Base-by-base conservation (phyloP, 2,329 filamentous ascomycete species). In the Monosporascus ibericus region DNA sequence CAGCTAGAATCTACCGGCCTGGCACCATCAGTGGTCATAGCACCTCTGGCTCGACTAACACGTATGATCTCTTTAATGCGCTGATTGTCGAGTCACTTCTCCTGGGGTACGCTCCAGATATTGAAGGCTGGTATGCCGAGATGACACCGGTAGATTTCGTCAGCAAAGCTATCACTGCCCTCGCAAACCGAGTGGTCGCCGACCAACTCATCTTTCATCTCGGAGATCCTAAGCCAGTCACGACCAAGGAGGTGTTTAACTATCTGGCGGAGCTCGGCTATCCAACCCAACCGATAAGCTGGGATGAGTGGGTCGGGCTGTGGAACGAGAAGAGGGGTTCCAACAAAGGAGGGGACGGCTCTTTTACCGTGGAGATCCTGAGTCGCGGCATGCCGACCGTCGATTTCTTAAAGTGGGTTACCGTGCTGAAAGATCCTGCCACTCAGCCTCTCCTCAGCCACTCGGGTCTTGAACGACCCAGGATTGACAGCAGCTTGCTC, bases 91-190 rank as follows among this genome's bases (percentile, higher is more conserved):
- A 92, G 65, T 91, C 88, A 0, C 76, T 92, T 38, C 83, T 87
- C 49, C 75, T 92, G 3, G 87, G 87, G 6, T 80, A 81, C 58
- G 81, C 81, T 1, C 88, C 88, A 0, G 78, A 88, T 50, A 83
- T 91, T 4, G 77, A 86, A 48, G 84, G 84, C 42, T 92, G 88
- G 88, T 81, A 85, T 48, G 81, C 87, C 1, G 88, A 92, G 70
- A 92, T 92, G 88, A 91, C 88, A 0, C 88, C 88, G 0, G 88
- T 90, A 15, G 88, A 92, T 68, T 91, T 89, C 62, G 87, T 91
- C 53, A 88, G 84, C 70, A 84, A 83, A 57, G 83, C 87, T 4
- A 88, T 92, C 58, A 73, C 88, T 24, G 82, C 86, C 18, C 77
- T 92, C 20, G 79, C 85, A 40, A 83, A 86, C 58, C 78, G 89